Evolutionary conservation across 1,284 basidiomycete species (phyloP).

Genomic region (Ceratobasidium sp.): DNA sequence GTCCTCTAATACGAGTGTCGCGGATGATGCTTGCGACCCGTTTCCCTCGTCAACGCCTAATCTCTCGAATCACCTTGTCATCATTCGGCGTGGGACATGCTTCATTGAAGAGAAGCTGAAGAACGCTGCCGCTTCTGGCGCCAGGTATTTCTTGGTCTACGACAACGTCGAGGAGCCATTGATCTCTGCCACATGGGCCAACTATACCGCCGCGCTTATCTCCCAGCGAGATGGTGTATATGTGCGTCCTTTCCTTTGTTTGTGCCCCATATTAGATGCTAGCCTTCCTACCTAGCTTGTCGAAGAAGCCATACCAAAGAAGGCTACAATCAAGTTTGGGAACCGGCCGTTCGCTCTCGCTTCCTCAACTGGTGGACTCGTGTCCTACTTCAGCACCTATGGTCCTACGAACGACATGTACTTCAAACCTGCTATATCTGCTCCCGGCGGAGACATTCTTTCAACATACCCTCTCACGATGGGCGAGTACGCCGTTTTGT

Average conservation of each 20-base stretch:
- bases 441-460: slow-evolving; percentile 74
- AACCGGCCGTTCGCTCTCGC: too few relatives aligned
- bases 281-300: not conserved
- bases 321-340: not conserved
- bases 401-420: slow-evolving; percentile 73
- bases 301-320: not conserved
- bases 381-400: slow-evolving; percentile 67
- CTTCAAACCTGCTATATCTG: slow-evolving; percentile 69
- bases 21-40: slow-evolving; percentile 68
- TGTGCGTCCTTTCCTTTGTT: not conserved
- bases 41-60: slow-evolving; percentile 68
- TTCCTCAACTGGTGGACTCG: slow-evolving; percentile 65
- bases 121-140: slow-evolving; percentile 68
- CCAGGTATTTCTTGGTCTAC: slow-evolving; percentile 65
- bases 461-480: slow-evolving; percentile 64
- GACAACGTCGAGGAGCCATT: slow-evolving; percentile 39
- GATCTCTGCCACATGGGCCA: slow-evolving; percentile 29
- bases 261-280: not conserved
- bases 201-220: slow-evolving; percentile 47
- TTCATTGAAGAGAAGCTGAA: slow-evolving; percentile 64
- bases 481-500: slow-evolving; percentile 60
- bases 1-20: slow-evolving; percentile 53
- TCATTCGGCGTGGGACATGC: slow-evolving; percentile 68
- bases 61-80: slow-evolving; percentile 63
- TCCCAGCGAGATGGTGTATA: slow-evolving; percentile 56